These are phyloP conservation scores for Senna siamea DNA, from an alignment of 306 rosid genomes.

Conservation along the genomic window DNA sequence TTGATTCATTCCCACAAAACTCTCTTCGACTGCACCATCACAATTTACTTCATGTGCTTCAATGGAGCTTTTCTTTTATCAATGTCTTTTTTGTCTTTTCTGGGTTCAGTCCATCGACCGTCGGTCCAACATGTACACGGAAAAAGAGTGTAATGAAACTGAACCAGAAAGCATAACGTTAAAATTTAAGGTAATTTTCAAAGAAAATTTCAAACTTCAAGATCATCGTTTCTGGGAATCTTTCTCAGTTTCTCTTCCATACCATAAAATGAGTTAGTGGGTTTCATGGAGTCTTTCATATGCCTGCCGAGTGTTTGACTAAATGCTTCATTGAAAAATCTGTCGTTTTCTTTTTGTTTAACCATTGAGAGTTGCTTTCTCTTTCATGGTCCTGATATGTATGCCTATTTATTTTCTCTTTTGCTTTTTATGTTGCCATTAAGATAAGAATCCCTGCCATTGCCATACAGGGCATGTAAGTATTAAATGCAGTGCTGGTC, in stretches of 20 bases:
- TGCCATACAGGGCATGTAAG: conserved; percentile 10
- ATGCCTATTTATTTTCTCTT: background rate
- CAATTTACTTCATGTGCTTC: no score
- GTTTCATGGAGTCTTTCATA: background rate
- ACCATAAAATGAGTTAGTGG: background rate
- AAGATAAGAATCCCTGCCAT: background rate
- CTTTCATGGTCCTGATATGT: background rate
- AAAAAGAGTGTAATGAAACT: no score
- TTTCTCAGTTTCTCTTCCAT: background rate
- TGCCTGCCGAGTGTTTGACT: conserved; percentile 3
- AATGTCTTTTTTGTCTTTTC: no score
- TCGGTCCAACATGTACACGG: no score
- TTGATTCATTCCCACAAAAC: background rate
- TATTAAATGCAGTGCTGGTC: background rate
- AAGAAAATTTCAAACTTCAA: background rate
- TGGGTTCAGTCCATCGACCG: no score
- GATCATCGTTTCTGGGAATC: background rate
- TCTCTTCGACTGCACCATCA: background rate
- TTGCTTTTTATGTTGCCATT: background rate
- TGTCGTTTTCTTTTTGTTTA: conserved; percentile 10
- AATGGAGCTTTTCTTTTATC: no score
- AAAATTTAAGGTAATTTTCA: background rate
- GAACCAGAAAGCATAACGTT: no score
- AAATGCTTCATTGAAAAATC: background rate
- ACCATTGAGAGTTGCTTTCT: background rate